Evolutionary conservation across 768 basidiomycete species (phyloP).

Genomic region (Pisolithus orientalis): DNA sequence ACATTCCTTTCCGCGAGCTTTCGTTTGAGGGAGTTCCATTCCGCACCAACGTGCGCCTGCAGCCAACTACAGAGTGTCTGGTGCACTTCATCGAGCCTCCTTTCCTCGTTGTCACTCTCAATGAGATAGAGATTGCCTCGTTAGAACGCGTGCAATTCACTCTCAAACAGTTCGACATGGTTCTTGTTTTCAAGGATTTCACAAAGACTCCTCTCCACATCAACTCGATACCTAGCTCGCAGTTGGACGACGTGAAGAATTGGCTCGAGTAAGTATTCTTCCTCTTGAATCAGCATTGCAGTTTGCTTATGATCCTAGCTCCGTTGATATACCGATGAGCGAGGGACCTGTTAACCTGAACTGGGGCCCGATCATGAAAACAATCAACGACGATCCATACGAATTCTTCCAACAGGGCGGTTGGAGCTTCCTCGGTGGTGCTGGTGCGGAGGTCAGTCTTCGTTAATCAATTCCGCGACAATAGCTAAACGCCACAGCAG

Average conservation of each 20-base stretch:
- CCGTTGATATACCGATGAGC: conserved; percentile 92
- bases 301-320: conserved; percentile 42
- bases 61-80: conserved; percentile 95
- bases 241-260: conserved; percentile 96
- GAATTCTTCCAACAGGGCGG: conserved; percentile 97
- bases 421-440: conserved; percentile 85
- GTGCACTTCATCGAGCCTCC: conserved; percentile 94
- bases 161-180: conserved; percentile 93
- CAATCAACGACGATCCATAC: conserved; percentile 90
- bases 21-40: conserved; percentile 97
- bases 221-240: conserved; percentile 87
- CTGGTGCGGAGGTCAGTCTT: conserved; percentile 59
- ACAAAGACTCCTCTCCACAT: conserved; percentile 88
- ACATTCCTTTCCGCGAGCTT: conserved; percentile 95
- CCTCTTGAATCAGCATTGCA: neutral
- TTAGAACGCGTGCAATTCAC: conserved; percentile 96
- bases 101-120: conserved; percentile 90
- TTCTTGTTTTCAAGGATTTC: conserved; percentile 97
- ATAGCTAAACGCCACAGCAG: conserved; percentile 38
- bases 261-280: conserved; percentile 83
- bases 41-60: conserved; percentile 89
- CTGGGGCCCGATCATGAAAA: conserved; percentile 99
- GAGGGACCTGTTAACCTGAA: conserved; percentile 97
- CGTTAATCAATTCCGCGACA: neutral
- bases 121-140: conserved; percentile 95